These are phyloP conservation scores for Fusarium caatingaense DNA, from an alignment of 2,329 filamentous ascomycete species.

Conservation along the genomic window DNA sequence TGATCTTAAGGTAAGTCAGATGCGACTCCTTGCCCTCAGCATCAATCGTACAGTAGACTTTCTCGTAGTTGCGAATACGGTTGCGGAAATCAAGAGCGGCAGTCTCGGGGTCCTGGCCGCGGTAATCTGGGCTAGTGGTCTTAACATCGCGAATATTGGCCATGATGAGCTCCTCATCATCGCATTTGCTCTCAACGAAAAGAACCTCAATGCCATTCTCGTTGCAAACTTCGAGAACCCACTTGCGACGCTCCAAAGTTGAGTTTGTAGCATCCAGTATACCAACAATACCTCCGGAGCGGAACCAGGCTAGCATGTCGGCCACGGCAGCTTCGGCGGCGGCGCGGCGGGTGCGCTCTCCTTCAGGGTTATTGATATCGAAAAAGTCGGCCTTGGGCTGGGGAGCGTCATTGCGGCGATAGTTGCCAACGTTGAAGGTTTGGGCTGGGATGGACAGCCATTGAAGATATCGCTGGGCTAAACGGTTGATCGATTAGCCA, in stretches of 20 bases:
- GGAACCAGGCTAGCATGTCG: constrained; percentile 97
- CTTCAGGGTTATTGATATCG: constrained; percentile 88
- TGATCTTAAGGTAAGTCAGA: constrained; percentile 95
- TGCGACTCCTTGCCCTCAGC: constrained; percentile 81
- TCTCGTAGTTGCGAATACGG: constrained; percentile 96
- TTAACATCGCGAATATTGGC: constrained; percentile 98
- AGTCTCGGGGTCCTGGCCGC: constrained; percentile 90
- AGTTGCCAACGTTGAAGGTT: constrained; percentile 97
- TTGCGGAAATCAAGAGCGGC: constrained; percentile 93
- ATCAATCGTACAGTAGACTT: constrained; percentile 93
- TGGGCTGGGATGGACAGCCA: constrained; percentile 96
- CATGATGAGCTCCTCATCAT: constrained; percentile 96
- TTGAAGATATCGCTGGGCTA: constrained; percentile 91
- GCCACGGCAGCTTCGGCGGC: constrained; percentile 91
- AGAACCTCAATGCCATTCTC: constrained; percentile 86
- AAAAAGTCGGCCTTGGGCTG: constrained; percentile 96
- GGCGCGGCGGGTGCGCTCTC: constrained; percentile 86
- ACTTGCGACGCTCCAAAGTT: constrained; percentile 87
- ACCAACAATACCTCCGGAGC: constrained; percentile 82
- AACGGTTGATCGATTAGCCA: constrained; percentile 16
- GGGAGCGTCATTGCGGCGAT: constrained; percentile 88
- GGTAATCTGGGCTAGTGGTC: constrained; percentile 94
- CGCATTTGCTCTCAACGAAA: constrained; percentile 97
- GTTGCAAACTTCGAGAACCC: constrained; percentile 86
- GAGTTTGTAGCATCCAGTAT: constrained; percentile 98